Conservation (phyloP, 139 green algal species). For the Mesotaenium endlicherianum region DNA sequence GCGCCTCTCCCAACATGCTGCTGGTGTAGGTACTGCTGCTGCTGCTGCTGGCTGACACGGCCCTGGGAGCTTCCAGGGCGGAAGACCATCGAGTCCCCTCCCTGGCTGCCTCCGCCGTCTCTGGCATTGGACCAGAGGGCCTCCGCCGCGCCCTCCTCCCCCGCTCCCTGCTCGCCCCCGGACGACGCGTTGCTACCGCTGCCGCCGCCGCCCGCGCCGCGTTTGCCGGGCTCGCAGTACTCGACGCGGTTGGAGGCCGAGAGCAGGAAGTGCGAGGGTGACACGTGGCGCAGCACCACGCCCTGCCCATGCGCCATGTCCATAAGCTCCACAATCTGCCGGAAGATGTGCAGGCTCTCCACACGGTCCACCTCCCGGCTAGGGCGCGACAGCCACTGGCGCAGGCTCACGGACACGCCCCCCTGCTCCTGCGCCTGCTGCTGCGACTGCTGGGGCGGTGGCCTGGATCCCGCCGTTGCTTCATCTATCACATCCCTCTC, state of each 20-base stretch:
- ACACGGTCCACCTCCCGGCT: slow-evolving; percentile 6
- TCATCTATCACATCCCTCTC: no score
- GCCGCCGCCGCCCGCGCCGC: not conserved
- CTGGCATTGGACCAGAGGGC: no score
- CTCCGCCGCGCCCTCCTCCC: not conserved
- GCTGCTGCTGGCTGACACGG: no score
- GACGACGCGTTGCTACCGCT: not conserved
- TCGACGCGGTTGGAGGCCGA: slow-evolving; percentile 7
- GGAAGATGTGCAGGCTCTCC: slow-evolving; percentile 43
- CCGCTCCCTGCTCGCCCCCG: not conserved
- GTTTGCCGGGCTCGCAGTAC: not conserved
- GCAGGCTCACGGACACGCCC: slow-evolving; percentile 9
- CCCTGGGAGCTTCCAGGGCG: not conserved
- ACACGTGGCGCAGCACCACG: not conserved
- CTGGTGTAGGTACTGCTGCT: not conserved
- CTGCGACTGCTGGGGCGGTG: not conserved
- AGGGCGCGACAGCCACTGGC: slow-evolving; percentile 24
- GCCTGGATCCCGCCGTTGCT: not conserved
- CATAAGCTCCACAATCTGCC: slow-evolving; percentile 41
- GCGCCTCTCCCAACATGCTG: not conserved
- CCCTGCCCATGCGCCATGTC: slow-evolving; percentile 1
- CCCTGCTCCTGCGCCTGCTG: not conserved
- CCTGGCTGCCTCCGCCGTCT: no score
- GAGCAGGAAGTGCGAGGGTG: slow-evolving; percentile 13
- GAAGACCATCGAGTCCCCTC: no score